Base-by-base conservation (phyloP, 73 alveolate species). In the Paramecium primaurelia region DNA sequence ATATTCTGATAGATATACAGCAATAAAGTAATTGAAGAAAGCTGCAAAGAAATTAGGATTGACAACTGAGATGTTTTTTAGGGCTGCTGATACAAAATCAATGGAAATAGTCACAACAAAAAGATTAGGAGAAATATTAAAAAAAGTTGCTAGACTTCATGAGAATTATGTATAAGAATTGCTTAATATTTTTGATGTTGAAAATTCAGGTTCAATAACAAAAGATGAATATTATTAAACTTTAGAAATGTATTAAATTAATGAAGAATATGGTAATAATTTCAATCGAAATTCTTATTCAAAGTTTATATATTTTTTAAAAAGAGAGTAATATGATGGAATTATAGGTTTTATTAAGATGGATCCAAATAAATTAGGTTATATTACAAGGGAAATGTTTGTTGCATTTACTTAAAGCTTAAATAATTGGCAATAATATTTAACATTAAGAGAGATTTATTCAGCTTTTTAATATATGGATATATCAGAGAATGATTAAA, bases 61-160 rank as follows among this genome's bases (percentile, higher is more conserved):
- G 26, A 80, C 71, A 32, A n/a, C 73, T 42, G 91, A 80, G 16
- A 80, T 80, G 91, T 25, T 80, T 49, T 80, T 80, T 6, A 80
- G 91, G 32, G 91, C 91, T 11, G 91, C 91, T 11, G 91, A 80
- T 47, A 49, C 58, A 32, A 20, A 44, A 8, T 80, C 91, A 11
- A 32, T 32, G 44, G 47, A 80, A 44, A 49, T 80, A 10, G 58
- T 80, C 25, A 32, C 75, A 80, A 44, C 47, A 1, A 26, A 40
- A 14, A n/a, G 75, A 26, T 80, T 80, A 18, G 75, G 91, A 20
- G 75, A 80, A 20, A 26, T 80, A 10, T 28, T 80, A 1, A 28
- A 20, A 20, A 45, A 6, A 12, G 25, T 49, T 9, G 71, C 58
- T 26, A 80, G 37, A n/a, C 44, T 80, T 18, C 47, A 40, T 80